These are phyloP conservation scores for Calycina herbarum DNA, from an alignment of 2,329 filamentous ascomycete genomes.

Conservation along the genomic window DNA sequence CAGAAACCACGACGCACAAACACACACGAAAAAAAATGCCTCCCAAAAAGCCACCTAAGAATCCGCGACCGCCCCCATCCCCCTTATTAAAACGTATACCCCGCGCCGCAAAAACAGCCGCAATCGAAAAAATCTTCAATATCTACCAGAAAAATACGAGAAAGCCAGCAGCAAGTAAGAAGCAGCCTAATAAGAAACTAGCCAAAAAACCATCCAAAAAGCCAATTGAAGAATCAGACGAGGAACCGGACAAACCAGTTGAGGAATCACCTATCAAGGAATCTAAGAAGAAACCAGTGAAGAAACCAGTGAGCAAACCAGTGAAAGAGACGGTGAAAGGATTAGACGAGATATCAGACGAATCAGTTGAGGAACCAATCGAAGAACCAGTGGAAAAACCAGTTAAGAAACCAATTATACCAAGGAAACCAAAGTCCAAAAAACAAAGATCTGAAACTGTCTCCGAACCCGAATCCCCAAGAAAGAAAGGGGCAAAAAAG, in stretches of 20 bases:
- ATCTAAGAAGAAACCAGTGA: neutral
- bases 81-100: neutral
- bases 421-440: neutral
- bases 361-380: no score
- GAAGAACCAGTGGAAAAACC: no score
- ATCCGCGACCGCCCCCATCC: neutral
- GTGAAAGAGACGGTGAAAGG: no score
- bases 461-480: neutral
- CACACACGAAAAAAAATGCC: neutral
- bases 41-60: neutral
- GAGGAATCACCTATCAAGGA: neutral
- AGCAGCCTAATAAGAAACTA: neutral
- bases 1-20: no score
- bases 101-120: neutral
- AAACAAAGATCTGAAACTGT: neutral
- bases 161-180: neutral
- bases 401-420: neutral
- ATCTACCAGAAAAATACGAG: neutral
- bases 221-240: neutral
- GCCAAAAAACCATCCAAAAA: neutral
- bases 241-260: neutral
- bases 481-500: no score
- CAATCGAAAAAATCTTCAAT: neutral
- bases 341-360: no score
- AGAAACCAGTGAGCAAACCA: no score